A percentile compares a stretch with the other conserved stretches of the same genome.
Conservation (phyloP, 345 rosid genomes). For the Noccaea caerulescens region DNA sequence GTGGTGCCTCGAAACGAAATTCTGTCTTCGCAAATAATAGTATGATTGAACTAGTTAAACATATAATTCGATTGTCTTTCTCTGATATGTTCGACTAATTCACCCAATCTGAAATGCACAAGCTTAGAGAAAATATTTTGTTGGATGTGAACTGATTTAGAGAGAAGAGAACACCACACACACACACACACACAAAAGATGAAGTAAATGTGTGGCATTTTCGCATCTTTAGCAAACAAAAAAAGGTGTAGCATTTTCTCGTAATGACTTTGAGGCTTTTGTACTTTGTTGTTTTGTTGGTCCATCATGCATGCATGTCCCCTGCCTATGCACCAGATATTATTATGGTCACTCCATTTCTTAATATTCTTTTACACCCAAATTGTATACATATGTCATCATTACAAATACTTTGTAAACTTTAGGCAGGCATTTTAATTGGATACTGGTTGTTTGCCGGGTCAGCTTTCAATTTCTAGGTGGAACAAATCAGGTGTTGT, state of each 20-base stretch:
- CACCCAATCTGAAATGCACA: not conserved
- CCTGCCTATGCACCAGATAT: not conserved
- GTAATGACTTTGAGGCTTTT: not conserved
- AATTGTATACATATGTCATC: slow-evolving; percentile 2
- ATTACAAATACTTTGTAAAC: slow-evolving; percentile 17
- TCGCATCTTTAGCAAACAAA: not conserved
- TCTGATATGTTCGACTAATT: too few relatives aligned
- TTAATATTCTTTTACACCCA: not conserved
- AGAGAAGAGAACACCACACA: not conserved
- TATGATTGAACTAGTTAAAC: too few relatives aligned
- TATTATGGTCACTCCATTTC: slow-evolving; percentile 14
- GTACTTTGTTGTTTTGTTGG: slow-evolving; percentile 3
- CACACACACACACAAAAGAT: not conserved
- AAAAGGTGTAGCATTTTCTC: too few relatives aligned
- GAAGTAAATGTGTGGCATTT: not conserved
- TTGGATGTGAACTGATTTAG: not conserved
- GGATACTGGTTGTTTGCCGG: not conserved
- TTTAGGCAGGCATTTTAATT: slow-evolving; percentile 4
- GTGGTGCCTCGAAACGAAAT: too few relatives aligned
- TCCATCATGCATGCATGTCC: slow-evolving; percentile 16
- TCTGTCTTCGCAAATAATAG: too few relatives aligned
- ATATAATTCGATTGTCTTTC: too few relatives aligned
- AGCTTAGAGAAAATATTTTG: not conserved
- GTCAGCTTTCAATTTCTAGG: slow-evolving; percentile 9
- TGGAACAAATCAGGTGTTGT: not conserved